Base-by-base conservation (phyloP, 192 early-diverging fungal species). In the Backusella sp. region DNA sequence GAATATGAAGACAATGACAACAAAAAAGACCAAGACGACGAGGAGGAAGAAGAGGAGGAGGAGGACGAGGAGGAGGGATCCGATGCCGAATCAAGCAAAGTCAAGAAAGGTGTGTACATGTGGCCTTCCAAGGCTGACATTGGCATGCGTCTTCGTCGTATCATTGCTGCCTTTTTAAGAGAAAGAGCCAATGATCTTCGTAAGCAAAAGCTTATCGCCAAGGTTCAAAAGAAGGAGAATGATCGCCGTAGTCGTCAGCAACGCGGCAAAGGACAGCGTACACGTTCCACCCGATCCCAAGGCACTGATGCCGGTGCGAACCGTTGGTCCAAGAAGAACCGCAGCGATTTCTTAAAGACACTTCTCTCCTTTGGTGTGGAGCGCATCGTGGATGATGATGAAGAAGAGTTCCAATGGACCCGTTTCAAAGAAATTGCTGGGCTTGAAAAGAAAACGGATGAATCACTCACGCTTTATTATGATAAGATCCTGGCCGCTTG, bases 361-460 rank as follows among this genome's bases (percentile, higher is more conserved):
- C 79, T 89, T 21, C 78, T 83, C 6, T 89, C 88, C 8, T 89
- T 86, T 76, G 88, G 88, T 70, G 83, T 89, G 0, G 88, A 86
- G 37, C 80, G 75, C 2, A 53, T 62, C 23, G 28, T 62, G 81
- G 83, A 73, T 46, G 81, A 83, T 36, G 75, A 80, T 2, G 68
- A 41, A 23, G 68, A 41, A 23, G 66, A 49, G 1, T 78, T 81
- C 34, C 74, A 73, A 39, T 95, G 94, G 94, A 81, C 81, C 0
- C 80, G 85, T 2, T 94, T 95, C 84, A 91, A 89, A 49, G 89
- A 90, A 39, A 76, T 94, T 15, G 80, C 91, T 46, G 88, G 90
- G 30, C 71, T 95, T 35, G 72, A 76, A 17, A 84, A 85, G 44
- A 93, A 94, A 79, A 79, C 91, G 7, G 88, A 90, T 66, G 90